A percentile compares a stretch with the other conserved stretches of the same genome.
phyloP scores from a whole-genome alignment of 208 protist genomes.

The Trypanosoma rangeli region DNA sequence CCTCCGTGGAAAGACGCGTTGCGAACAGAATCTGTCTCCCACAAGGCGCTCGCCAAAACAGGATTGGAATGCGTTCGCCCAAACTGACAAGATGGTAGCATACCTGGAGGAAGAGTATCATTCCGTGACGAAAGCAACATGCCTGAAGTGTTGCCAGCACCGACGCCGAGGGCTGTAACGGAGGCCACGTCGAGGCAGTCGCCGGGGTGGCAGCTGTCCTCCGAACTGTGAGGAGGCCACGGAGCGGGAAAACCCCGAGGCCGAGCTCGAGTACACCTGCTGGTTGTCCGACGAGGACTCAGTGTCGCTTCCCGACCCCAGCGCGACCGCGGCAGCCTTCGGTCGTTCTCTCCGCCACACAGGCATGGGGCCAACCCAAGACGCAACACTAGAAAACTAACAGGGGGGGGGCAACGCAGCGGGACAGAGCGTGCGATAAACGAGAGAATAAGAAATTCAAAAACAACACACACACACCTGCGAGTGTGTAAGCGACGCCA shows the following conservation, averaged over 20 bases:
- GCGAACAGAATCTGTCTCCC: neutral
- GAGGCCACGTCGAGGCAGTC: neutral
- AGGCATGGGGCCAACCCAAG: constrained; percentile 3
- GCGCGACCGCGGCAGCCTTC: neutral
- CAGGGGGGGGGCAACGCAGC: neutral
- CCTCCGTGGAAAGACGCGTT: neutral
- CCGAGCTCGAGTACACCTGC: neutral
- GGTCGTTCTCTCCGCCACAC: constrained; percentile 3
- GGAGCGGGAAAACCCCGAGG: neutral
- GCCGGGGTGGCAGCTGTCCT: neutral
- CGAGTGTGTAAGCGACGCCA: no score
- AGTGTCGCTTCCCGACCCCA: constrained; percentile 15
- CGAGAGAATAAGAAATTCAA: constrained; percentile 12
- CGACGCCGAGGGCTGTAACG: neutral
- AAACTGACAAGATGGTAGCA: neutral
- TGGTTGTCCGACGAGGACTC: neutral
- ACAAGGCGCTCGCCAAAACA: constrained; percentile 1
- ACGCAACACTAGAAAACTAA: neutral
- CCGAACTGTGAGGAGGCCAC: neutral
- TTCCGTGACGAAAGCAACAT: neutral
- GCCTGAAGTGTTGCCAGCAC: neutral
- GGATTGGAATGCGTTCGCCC: constrained; percentile 7
- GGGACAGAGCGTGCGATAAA: neutral
- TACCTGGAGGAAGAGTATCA: neutral
- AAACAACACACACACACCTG: no score